A percentile compares a stretch with the other conserved stretches of the same genome.
Conservation (phyloP, 768 basidiomycete genomes). For the Collybia mongolica region DNA sequence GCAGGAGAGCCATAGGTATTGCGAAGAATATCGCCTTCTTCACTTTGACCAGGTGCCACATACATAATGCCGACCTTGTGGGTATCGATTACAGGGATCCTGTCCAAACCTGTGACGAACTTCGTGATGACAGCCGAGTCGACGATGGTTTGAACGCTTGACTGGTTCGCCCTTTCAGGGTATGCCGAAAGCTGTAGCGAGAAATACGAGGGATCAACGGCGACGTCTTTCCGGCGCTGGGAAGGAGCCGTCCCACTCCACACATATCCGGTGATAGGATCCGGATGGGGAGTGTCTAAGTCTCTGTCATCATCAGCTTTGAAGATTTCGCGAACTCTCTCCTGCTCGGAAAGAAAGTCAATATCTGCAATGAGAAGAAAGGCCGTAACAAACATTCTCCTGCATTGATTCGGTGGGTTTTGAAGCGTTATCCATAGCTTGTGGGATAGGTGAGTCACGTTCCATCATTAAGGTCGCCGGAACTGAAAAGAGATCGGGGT, state of each 20-base stretch:
- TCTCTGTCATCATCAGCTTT: constrained; percentile 13
- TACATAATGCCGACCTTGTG: constrained; percentile 97
- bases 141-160: constrained; percentile 42
- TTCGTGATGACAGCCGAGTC: constrained; percentile 54
- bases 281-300: constrained; percentile 43
- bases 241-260: constrained; percentile 88
- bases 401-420: too few species aligned
- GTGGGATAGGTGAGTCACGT: constrained; percentile 31
- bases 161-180: constrained; percentile 39
- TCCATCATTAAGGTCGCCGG: constrained; percentile 77
- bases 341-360: constrained; percentile 16
- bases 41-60: constrained; percentile 86
- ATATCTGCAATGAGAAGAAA: background rate
- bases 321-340: constrained; percentile 25
- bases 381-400: too few species aligned
- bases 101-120: constrained; percentile 70
- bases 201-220: constrained; percentile 82
- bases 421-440: constrained; percentile 2
- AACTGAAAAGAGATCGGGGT: constrained; percentile 72
- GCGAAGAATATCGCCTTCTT: constrained; percentile 81
- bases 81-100: constrained; percentile 92
- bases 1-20: constrained; percentile 94
- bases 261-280: constrained; percentile 81
- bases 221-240: constrained; percentile 83
- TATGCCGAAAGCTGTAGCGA: constrained; percentile 82